Evolutionary conservation across 169 alveolate species (phyloP), one percentile per base, ranked within the genome.

Genomic region (Cryptosporidium andersoni): DNA sequence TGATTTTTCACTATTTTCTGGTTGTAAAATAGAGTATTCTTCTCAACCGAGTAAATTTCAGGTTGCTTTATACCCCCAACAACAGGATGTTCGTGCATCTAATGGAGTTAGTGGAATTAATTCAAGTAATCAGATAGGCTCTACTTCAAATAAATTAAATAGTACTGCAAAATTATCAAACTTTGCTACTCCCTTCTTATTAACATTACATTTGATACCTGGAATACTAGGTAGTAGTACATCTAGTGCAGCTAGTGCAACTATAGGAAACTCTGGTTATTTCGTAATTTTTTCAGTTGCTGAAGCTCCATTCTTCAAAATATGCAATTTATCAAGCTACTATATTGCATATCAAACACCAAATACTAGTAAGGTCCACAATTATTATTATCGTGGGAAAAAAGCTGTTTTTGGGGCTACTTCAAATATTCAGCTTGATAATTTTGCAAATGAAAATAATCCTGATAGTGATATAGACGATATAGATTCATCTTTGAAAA

Each of bases 301-400:
- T 6, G 85, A 74, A 45, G 85, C 85, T 8, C 85, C 85, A 42
- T 74, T 74, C 34, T 74, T 74, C 60, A 68, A 74, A 16, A 74
- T 74, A 40, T 74, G 68, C 37, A 74, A 74, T 37, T 47, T 74
- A 4, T 56, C 85, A 37, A 74, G 48, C 42, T 74, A 74, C 34
- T 74, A 74, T 39, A 74, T 74, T n/a, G 85, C 85, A 12, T 74
- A 74, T 37, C 74, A 74, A 14, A 74, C 85, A 55, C 85, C 85
- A 43, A 68, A 74, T 47, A 74, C 51, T 5, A 74, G 66, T 39
- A 68, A 16, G 52, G 11, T 63, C 16, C 85, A 74, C 11, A 74
- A 74, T n/a, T 74, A 74, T 64, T 74, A 74, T n/a, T 74, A 74
- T 48, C 55, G 85, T 47, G 55, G 74, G 2, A 74, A 74, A 14